These are phyloP conservation scores for Tetracladium marchalianum DNA, from an alignment of 495 filamentous ascomycete species.

Conservation along the genomic window DNA sequence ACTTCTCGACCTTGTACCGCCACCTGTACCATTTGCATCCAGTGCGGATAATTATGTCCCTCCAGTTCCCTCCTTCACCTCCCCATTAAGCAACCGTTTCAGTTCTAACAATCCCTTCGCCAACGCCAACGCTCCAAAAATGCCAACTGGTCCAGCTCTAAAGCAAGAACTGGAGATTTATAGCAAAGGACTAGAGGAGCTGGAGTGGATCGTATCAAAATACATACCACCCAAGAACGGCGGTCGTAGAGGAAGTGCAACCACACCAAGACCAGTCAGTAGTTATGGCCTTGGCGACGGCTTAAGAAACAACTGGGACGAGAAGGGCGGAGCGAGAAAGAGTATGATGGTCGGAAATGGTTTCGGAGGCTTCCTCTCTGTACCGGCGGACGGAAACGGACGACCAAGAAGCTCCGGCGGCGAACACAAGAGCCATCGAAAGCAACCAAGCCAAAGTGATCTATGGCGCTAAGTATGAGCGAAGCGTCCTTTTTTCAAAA, in stretches of 20 bases:
- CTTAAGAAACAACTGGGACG: background rate
- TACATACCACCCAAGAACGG: constrained; percentile 24
- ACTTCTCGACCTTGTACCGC: constrained; percentile 56
- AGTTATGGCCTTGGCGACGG: constrained; percentile 34
- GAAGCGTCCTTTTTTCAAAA: background rate
- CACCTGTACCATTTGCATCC: constrained; percentile 37
- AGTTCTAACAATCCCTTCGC: constrained; percentile 45
- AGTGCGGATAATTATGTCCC: constrained; percentile 10
- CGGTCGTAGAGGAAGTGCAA: constrained; percentile 13
- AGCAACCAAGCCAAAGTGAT: constrained; percentile 16
- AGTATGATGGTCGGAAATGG: constrained; percentile 54
- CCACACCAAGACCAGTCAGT: constrained; percentile 30
- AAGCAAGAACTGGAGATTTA: constrained; percentile 67
- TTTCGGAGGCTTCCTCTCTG: constrained; percentile 71
- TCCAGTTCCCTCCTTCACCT: constrained; percentile 10
- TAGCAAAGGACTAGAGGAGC: constrained; percentile 74
- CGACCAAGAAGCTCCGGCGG: constrained; percentile 14
- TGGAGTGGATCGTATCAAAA: constrained; percentile 69
- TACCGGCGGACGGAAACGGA: constrained; percentile 46
- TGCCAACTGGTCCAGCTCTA: constrained; percentile 28
- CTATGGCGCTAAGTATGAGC: constrained; percentile 14
- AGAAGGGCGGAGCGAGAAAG: constrained; percentile 30
- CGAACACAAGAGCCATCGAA: constrained; percentile 5
- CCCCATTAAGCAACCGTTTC: constrained; percentile 21
- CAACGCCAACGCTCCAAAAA: background rate